Evolutionary conservation across 768 basidiomycete species (phyloP).

Genomic region (Suillus luteus): DNA sequence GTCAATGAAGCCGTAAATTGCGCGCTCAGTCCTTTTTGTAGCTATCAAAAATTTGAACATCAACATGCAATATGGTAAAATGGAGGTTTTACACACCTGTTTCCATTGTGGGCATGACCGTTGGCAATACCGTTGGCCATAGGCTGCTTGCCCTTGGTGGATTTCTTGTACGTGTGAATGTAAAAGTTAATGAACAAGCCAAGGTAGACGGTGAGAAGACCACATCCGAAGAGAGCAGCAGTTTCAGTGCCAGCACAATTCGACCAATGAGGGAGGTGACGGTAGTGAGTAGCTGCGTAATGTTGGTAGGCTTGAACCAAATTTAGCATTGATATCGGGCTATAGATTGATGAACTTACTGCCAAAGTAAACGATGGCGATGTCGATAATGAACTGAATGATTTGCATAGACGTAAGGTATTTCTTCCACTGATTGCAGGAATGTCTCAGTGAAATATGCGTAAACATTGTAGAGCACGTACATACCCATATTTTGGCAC

Average conservation of each 20-base stretch:
- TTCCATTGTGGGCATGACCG: slow-evolving; percentile 41
- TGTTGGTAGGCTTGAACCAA: slow-evolving; percentile 69
- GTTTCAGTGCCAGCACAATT: slow-evolving; percentile 88
- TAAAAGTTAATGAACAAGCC: slow-evolving; percentile 96
- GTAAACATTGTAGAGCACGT: background rate
- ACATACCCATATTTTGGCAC: slow-evolving; percentile 92
- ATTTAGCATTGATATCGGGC: slow-evolving; percentile 12
- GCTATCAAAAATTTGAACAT: slow-evolving; percentile 22
- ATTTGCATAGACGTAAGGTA: slow-evolving; percentile 98
- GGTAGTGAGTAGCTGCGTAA: slow-evolving; percentile 67
- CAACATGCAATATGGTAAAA: background rate
- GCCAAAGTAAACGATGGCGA: slow-evolving; percentile 91
- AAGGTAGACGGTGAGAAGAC: slow-evolving; percentile 86
- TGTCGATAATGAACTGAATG: slow-evolving; percentile 90
- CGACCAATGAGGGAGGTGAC: slow-evolving; percentile 64
- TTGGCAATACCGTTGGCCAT: slow-evolving; percentile 43
- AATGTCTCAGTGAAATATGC: slow-evolving; percentile 10
- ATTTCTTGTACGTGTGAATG: slow-evolving; percentile 80
- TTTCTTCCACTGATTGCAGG: slow-evolving; percentile 85
- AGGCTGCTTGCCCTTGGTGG: slow-evolving; percentile 38
- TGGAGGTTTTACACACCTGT: slow-evolving; percentile 27
- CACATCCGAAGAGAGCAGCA: slow-evolving; percentile 89
- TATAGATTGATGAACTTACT: slow-evolving; percentile 55
- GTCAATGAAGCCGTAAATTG: slow-evolving; percentile 1
- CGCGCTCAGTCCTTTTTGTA: slow-evolving; percentile 37